Percentiles rank a stretch among this genome's conserved stretches.
Evolutionary conservation across 2,329 filamentous ascomycete species (phyloP).

Genomic region (Pezicula radicicola): DNA sequence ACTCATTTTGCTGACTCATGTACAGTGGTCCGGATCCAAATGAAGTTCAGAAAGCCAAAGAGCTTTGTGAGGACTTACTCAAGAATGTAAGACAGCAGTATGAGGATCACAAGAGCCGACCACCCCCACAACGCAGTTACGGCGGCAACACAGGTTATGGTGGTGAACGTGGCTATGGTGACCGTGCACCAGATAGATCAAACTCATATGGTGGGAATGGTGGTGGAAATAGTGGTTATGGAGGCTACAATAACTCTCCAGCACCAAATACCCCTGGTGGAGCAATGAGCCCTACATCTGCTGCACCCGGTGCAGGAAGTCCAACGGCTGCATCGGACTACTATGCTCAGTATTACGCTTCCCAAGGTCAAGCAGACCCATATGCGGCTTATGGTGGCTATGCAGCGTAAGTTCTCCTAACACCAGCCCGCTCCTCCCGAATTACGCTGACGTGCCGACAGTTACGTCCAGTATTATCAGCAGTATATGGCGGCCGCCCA

Average conservation of each 20-base stretch:
- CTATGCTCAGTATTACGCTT: constrained; percentile 77
- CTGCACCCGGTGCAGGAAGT: constrained; percentile 38
- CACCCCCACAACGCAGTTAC: constrained; percentile 62
- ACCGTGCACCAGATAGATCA: constrained; percentile 45
- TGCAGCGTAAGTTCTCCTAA: constrained; percentile 54
- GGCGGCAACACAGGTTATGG: constrained; percentile 41
- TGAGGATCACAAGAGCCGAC: constrained; percentile 81
- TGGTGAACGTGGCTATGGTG: constrained; percentile 46
- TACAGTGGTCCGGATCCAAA: constrained; percentile 77
- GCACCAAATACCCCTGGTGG: constrained; percentile 23
- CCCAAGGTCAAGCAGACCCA: constrained; percentile 60
- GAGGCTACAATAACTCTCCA: constrained; percentile 29
- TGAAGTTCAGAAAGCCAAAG: constrained; percentile 83
- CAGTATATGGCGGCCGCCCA: constrained; percentile 62
- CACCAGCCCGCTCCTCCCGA: background rate
- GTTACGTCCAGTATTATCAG: constrained; percentile 70
- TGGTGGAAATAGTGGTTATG: constrained; percentile 35
- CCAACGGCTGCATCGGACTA: constrained; percentile 54
- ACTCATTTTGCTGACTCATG: constrained; percentile 2
- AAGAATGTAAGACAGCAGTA: constrained; percentile 86
- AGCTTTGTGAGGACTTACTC: constrained; percentile 84
- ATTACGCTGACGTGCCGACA: constrained; percentile 26
- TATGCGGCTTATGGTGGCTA: constrained; percentile 93
- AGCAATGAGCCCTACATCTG: constrained; percentile 37
- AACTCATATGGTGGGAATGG: constrained; percentile 35